phyloP scores from a whole-genome alignment of 2,329 filamentous ascomycete species.

The Thelonectria discophora region DNA sequence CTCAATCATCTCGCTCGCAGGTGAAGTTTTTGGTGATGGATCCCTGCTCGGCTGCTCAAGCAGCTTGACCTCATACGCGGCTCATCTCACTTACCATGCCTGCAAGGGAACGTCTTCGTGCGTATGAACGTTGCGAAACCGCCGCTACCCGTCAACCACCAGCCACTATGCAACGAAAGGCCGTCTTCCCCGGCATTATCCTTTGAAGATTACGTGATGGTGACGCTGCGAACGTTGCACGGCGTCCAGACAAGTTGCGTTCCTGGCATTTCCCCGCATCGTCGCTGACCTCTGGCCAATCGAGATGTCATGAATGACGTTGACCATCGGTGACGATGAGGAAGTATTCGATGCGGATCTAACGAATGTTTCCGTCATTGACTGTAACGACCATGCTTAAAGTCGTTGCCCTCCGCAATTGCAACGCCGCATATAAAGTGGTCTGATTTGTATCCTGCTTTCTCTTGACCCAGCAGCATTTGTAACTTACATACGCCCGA shows the following conservation, averaged over 20 bases:
- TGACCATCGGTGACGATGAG: slow-evolving; percentile 15
- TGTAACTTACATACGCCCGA: background rate
- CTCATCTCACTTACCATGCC: background rate
- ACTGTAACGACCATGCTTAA: slow-evolving; percentile 2
- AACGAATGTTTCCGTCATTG: slow-evolving; percentile 11
- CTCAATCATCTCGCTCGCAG: background rate
- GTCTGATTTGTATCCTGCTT: background rate
- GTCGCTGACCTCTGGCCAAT: slow-evolving; percentile 23
- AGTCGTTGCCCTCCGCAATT: background rate
- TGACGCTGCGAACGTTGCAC: slow-evolving; percentile 30
- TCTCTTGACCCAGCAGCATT: background rate
- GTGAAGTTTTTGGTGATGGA: background rate
- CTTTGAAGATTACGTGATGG: slow-evolving; percentile 36
- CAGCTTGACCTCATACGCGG: background rate
- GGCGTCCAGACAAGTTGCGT: slow-evolving; percentile 19
- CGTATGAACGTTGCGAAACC: too few species aligned
- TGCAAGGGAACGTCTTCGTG: too few species aligned
- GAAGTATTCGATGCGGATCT: background rate
- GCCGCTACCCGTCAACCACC: too few species aligned
- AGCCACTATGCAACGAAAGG: background rate
- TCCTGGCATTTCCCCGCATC: slow-evolving; percentile 32
- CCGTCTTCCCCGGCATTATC: background rate
- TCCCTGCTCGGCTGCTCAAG: background rate
- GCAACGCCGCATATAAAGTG: background rate
- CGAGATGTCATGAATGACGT: slow-evolving; percentile 44